phyloP scores from a whole-genome alignment of 148 eudicot species.

The Simmondsia chinensis region DNA sequence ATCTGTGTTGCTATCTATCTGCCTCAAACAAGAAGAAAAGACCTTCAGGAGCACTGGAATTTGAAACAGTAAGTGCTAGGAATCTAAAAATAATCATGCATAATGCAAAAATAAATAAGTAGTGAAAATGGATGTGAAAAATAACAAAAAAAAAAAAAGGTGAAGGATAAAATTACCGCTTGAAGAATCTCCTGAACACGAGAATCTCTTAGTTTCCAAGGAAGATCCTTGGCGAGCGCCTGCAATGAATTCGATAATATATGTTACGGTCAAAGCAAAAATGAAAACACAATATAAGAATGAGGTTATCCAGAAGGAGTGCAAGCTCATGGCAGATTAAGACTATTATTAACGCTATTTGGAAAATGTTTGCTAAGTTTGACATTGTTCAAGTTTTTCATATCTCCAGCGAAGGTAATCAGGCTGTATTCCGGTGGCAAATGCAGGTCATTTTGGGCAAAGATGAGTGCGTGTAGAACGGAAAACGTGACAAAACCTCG shows the following conservation, averaged over 20 bases:
- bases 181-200: constrained; percentile 82
- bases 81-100: neutral
- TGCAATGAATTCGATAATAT: constrained; percentile 16
- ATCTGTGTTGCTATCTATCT: constrained; percentile 95
- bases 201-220: constrained; percentile 87
- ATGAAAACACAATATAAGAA: no score
- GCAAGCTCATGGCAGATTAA: no score
- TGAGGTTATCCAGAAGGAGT: no score
- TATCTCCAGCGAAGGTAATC: no score
- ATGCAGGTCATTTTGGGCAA: no score
- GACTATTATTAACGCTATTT: no score
- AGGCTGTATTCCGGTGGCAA: no score
- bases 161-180: constrained; percentile 47
- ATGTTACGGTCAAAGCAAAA: neutral
- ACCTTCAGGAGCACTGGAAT: constrained; percentile 6
- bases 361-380: no score
- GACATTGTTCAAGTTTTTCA: no score
- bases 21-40: constrained; percentile 18
- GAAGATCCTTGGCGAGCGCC: constrained; percentile 95
- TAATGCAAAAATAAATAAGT: neutral
- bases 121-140: neutral
- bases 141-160: neutral
- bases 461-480: no score
- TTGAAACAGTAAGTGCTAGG: neutral
- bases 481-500: no score